Percentiles rank a stretch among this genome's conserved stretches.
Evolutionary conservation across 139 green algal genomes (phyloP).

Genomic region (Coelastrella sp.): DNA sequence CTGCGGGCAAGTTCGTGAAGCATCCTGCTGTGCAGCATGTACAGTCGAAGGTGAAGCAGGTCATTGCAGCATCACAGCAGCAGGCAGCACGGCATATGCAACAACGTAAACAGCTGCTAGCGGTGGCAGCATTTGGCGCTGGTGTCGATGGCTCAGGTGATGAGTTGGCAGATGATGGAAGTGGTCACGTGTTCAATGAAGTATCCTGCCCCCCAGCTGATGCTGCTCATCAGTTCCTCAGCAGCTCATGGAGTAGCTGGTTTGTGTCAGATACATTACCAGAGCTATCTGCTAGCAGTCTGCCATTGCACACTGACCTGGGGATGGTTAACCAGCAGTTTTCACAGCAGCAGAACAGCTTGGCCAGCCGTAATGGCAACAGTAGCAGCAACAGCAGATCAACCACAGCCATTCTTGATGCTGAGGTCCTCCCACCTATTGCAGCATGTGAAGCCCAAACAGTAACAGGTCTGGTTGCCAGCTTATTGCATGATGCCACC

Average conservation of each 20-base stretch:
- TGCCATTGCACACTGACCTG: no score
- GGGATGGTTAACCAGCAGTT: neutral
- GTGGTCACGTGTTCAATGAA: neutral
- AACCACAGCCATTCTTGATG: neutral
- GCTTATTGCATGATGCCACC: no score
- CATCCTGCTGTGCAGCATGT: neutral
- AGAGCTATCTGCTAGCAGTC: neutral
- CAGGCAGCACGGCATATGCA: neutral
- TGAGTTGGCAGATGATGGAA: no score
- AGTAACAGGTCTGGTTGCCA: neutral
- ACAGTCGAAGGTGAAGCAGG: constrained; percentile 25
- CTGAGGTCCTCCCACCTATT: neutral
- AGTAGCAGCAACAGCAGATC: neutral
- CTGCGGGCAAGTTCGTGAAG: no score
- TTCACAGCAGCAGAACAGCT: neutral
- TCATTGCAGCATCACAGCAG: constrained; percentile 2
- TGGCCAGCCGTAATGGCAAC: neutral
- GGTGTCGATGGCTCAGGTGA: neutral
- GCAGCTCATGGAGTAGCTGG: constrained; percentile 32
- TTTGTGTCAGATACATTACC: neutral
- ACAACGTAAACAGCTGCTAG: neutral
- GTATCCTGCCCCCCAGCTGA: constrained; percentile 9
- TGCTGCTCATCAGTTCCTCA: constrained; percentile 28
- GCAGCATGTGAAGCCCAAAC: neutral
- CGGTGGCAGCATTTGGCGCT: neutral